Conservation (phyloP, 768 basidiomycete species). For the Suillus spraguei region DNA sequence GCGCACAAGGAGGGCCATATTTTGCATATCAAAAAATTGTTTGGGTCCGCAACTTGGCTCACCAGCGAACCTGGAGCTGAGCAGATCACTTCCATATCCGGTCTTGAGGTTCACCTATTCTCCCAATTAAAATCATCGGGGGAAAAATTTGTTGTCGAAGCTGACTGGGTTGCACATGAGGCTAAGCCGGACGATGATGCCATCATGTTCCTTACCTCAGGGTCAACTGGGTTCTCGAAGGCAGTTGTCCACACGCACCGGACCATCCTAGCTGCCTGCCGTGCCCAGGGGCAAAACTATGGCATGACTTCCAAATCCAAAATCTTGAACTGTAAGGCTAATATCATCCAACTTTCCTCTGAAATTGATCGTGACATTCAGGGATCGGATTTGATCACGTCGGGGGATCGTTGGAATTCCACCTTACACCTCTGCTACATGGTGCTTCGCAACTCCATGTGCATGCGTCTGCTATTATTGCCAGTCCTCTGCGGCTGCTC, state of each 20-base stretch:
- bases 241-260: conserved; percentile 42
- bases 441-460: conserved; percentile 30
- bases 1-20: conserved; percentile 32
- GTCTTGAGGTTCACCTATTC: conserved; percentile 26
- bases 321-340: conserved; percentile 41
- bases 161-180: conserved; percentile 22
- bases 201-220: conserved; percentile 41
- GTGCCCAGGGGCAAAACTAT: conserved; percentile 38
- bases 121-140: conserved; percentile 24
- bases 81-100: conserved; percentile 26
- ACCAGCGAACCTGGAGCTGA: conserved; percentile 30
- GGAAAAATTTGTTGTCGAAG: background rate
- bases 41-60: conserved; percentile 33
- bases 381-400: conserved; percentile 50
- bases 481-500: conserved; percentile 25
- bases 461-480: conserved; percentile 26
- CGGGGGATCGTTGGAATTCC: conserved; percentile 44
- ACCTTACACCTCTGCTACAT: conserved; percentile 38
- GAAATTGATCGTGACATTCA: conserved; percentile 8
- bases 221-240: conserved; percentile 48
- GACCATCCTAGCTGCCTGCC: conserved; percentile 36
- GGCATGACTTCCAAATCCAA: conserved; percentile 34
- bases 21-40: conserved; percentile 29
- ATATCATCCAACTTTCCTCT: background rate
- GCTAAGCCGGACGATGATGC: conserved; percentile 32